A percentile compares a stretch with the other conserved stretches of the same genome.
Evolutionary conservation across 1,284 basidiomycete genomes (phyloP).

Genomic region (Dichomitus squalens): DNA sequence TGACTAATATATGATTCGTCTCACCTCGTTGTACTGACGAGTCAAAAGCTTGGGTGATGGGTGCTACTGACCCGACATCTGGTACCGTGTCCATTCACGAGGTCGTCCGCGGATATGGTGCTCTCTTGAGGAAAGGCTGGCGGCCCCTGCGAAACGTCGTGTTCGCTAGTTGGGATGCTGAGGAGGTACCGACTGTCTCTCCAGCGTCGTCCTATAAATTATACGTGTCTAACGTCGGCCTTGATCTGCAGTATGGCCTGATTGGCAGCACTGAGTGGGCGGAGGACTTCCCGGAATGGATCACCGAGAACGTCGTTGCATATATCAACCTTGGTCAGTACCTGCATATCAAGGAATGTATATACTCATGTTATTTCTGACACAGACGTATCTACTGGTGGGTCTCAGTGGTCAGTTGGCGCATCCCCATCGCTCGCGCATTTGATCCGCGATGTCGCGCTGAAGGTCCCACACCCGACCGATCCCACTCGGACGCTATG

Average conservation of each 20-base stretch:
- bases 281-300: slow-evolving; percentile 87
- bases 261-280: slow-evolving; percentile 89
- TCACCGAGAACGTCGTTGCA: slow-evolving; percentile 77
- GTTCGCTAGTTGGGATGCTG: slow-evolving; percentile 93
- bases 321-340: slow-evolving; percentile 82
- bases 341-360: not conserved
- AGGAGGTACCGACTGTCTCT: slow-evolving; percentile 61
- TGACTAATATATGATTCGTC: no score
- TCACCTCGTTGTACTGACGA: not conserved
- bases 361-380: not conserved
- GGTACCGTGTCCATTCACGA: slow-evolving; percentile 89
- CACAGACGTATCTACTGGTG: slow-evolving; percentile 67
- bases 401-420: slow-evolving; percentile 57
- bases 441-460: slow-evolving; percentile 68
- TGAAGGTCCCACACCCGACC: slow-evolving; percentile 70
- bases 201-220: not conserved
- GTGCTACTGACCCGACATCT: slow-evolving; percentile 85
- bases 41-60: slow-evolving; percentile 50
- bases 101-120: slow-evolving; percentile 81
- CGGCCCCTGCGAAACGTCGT: slow-evolving; percentile 86
- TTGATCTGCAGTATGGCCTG: slow-evolving; percentile 68
- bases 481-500: slow-evolving; percentile 56
- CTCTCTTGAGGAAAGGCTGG: slow-evolving; percentile 78
- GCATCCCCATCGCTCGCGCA: slow-evolving; percentile 82
- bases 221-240: not conserved